Evolutionary conservation across 768 basidiomycete genomes (phyloP), one percentile per base, ranked within the genome.

Genomic region (Phlebiopsis flavidoalba): DNA sequence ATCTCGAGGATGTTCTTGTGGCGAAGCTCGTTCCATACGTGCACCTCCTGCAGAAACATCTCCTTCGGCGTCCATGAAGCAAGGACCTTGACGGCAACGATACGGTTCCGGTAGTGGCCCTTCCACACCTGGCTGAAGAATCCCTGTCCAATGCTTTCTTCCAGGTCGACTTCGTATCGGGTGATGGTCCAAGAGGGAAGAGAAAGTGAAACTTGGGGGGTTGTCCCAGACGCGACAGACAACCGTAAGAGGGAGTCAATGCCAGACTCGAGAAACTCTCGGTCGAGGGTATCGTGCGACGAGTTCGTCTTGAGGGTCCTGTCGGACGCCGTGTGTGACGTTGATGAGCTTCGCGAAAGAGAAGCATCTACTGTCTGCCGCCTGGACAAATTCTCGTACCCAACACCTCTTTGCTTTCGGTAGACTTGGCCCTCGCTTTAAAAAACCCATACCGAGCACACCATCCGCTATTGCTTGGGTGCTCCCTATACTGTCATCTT

Each of bases 101-200:
- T 76, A 21, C 78, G 77, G 3, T 78, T 80, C 37, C 83, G 78
- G 91, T 92, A 95, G 11, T 73, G 79, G 0, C 91, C 92, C n/a
- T 79, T 77, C 72, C 87, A 92, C 7, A 93, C 89, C 58, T 87
- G 83, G 12, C 88, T 88, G 74, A 91, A 90, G 72, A 83, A 86
- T 0, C 91, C 91, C 19, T 83, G 66, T 4, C 90, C 87, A 60
- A 94, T 85, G 69, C 84, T 82, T 59, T 77, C 74, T 40, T 86
- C 86, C 2, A 84, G 81, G 59, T 88, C 86, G 36, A 93, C 82
- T 73, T 95, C 93, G 66, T 88, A 90, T 55, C 83, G 84, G 52
- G 89, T 91, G 65, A 91, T 91, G 3, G 89, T 89, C 89, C 89
- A 92, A 63, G 77, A 80, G 0, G 89, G 89, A 33, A 90, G 67